Evolutionary conservation across 352 stramenopile genomes (phyloP).

Genomic region (Elongisporangium anandrum): DNA sequence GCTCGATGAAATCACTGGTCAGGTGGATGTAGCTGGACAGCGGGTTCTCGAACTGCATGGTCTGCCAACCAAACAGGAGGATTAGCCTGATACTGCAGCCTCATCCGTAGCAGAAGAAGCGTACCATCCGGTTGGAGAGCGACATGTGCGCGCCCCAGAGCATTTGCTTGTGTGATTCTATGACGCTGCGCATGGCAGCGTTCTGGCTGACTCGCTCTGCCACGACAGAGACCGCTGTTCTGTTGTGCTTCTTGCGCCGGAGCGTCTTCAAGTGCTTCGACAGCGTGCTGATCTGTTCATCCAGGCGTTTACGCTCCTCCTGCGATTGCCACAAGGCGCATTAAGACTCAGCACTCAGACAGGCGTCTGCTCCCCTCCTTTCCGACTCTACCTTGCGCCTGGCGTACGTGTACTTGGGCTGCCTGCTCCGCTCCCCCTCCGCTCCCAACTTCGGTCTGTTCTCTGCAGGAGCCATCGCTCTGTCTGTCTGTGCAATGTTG

Average conservation of each 20-base stretch:
- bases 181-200: neutral
- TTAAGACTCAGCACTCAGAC: neutral
- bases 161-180: neutral
- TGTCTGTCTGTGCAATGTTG: no score
- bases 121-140: neutral
- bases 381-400: constrained; percentile 31
- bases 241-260: constrained; percentile 6
- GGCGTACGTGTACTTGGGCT: constrained; percentile 28
- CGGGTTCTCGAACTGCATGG: constrained; percentile 6
- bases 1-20: neutral
- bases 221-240: constrained; percentile 21
- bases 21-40: constrained; percentile 9
- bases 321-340: constrained; percentile 3
- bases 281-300: constrained; percentile 15
- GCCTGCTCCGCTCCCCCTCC: neutral
- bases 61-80: constrained; percentile 3
- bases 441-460: no score
- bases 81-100: constrained; percentile 2
- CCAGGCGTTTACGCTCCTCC: constrained; percentile 25
- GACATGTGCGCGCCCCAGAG: neutral
- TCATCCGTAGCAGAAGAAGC: no score
- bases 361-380: neutral
- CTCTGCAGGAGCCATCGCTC: no score
- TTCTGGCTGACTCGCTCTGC: neutral
- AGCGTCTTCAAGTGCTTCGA: neutral